Evolutionary conservation across 2,329 filamentous ascomycete species (phyloP).

Genomic region (Calonectria ilicicola): DNA sequence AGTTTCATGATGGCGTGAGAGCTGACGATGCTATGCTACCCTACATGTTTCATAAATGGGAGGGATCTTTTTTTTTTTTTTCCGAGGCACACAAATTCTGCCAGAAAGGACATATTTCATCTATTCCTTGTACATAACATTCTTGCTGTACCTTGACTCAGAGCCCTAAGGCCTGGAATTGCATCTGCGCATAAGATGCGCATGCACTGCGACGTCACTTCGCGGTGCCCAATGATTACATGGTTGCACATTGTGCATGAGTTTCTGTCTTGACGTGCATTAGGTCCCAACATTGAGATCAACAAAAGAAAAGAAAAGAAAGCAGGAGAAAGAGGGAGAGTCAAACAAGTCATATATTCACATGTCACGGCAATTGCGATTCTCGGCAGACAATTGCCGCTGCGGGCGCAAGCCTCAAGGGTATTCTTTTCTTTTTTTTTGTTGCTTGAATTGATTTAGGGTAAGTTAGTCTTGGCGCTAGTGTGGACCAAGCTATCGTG

Average conservation of each 20-base stretch:
- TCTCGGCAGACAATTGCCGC: neutral
- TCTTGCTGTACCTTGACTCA: neutral
- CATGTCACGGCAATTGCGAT: neutral
- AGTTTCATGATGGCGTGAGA: neutral
- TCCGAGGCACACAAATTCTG: neutral
- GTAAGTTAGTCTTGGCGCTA: neutral
- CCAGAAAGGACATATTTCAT: neutral
- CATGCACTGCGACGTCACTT: neutral
- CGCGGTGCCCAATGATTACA: neutral
- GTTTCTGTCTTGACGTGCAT: neutral
- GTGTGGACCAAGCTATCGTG: neutral
- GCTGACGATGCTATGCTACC: neutral
- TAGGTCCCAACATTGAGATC: neutral
- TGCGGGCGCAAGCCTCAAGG: neutral
- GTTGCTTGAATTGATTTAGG: neutral
- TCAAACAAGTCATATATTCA: neutral
- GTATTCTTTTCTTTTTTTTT: neutral
- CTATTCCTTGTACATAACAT: slow-evolving; percentile 19
- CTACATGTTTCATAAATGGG: neutral
- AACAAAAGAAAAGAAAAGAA: neutral
- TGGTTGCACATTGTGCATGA: neutral
- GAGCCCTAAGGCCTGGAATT: neutral
- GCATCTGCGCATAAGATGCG: slow-evolving; percentile 9
- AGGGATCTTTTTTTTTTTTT: neutral
- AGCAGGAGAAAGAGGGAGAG: neutral